phyloP scores from a whole-genome alignment of 2,329 filamentous ascomycete species.

The Akanthomyces dipterigenus region DNA sequence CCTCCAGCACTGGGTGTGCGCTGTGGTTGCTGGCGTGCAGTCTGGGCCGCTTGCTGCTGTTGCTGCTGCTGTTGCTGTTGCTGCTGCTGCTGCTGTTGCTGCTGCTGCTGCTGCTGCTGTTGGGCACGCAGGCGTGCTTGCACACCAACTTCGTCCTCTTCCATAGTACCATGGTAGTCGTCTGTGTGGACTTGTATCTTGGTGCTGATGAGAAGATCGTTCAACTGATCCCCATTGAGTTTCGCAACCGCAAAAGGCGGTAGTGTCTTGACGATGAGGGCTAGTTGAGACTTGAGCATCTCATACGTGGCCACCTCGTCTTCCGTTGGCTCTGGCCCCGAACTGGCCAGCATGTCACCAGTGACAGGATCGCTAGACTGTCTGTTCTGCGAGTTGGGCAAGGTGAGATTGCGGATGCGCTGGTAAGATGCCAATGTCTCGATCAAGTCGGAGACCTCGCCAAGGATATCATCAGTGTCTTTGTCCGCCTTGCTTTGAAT shows the following conservation, averaged over 20 bases:
- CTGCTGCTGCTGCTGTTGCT: too few species aligned
- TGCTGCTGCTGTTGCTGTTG: slow-evolving; percentile 28
- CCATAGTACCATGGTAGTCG: slow-evolving; percentile 72
- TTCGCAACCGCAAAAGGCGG: slow-evolving; percentile 84
- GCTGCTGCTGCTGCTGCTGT: slow-evolving; percentile 22
- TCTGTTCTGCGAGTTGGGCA: slow-evolving; percentile 57
- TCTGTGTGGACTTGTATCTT: slow-evolving; percentile 67
- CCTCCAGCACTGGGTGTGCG: slow-evolving; percentile 33
- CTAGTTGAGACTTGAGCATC: slow-evolving; percentile 66
- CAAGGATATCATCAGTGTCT: slow-evolving; percentile 61
- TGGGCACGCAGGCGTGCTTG: slow-evolving; percentile 42
- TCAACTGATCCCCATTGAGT: slow-evolving; percentile 77
- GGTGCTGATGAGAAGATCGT: slow-evolving; percentile 73
- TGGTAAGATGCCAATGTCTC: slow-evolving; percentile 73
- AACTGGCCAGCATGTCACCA: slow-evolving; percentile 61
- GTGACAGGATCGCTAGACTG: slow-evolving; percentile 56
- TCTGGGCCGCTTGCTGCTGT: slow-evolving; percentile 18
- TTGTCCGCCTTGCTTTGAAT: slow-evolving; percentile 53
- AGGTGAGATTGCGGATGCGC: slow-evolving; percentile 65
- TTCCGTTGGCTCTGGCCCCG: slow-evolving; percentile 60
- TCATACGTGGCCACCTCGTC: slow-evolving; percentile 59
- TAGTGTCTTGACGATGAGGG: slow-evolving; percentile 64
- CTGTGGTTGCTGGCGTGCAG: slow-evolving; percentile 30
- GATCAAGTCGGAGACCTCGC: slow-evolving; percentile 68
- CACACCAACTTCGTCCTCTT: slow-evolving; percentile 66